Evolutionary conservation across 1,284 basidiomycete genomes (phyloP), one percentile per base, ranked within the genome.

Genomic region (Pterulicium gracile): DNA sequence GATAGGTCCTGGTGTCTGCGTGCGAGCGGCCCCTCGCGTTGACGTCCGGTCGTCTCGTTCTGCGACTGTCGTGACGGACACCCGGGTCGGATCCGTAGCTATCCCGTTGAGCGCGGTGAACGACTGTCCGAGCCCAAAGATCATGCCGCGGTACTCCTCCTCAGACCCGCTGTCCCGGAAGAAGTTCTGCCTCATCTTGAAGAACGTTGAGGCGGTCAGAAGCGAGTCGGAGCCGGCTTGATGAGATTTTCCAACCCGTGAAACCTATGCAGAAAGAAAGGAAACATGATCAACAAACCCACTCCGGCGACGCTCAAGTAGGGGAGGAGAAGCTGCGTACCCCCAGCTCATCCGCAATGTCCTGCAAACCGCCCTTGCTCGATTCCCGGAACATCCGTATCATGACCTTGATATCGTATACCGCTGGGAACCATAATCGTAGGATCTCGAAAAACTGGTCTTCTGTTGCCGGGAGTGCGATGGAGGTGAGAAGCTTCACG

Each of bases 331-430:
- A n/a, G n/a, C n/a, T n/a, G n/a, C 58, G 39, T 64, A 83, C 92
- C 60, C 85, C 89, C 44, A 88, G 81, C 62, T 92, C 90, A 55
- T 98, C 93, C 36, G 95, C 94, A 20, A 98, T 88, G 55, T 98
- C 93, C 63, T 98, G 92, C 49, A 99, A 66, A 3, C 94, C 92
- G 15, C 94, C 95, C 61, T 95, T 15, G 10, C 39, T 92, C 55
- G 97, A 72, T 32, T 80, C 80, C 64, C 95, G 95, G 48, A 74
- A 88, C 64, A 70, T 79, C 61, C 92, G 81, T 80, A 96, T 92
- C 61, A 99, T 80, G 66, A 88, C 94, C 67, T 98, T 98, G 73
- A 98, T 92, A 63, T 99, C 95, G 64, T 96, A 98, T 49, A 97
- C 85, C 49, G 83, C 87, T 0, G 95, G 95, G 66, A 99, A 98